A percentile compares a stretch with the other conserved stretches of the same genome.
phyloP scores from a whole-genome alignment of 768 basidiomycete genomes.

The Obba rivulosa region DNA sequence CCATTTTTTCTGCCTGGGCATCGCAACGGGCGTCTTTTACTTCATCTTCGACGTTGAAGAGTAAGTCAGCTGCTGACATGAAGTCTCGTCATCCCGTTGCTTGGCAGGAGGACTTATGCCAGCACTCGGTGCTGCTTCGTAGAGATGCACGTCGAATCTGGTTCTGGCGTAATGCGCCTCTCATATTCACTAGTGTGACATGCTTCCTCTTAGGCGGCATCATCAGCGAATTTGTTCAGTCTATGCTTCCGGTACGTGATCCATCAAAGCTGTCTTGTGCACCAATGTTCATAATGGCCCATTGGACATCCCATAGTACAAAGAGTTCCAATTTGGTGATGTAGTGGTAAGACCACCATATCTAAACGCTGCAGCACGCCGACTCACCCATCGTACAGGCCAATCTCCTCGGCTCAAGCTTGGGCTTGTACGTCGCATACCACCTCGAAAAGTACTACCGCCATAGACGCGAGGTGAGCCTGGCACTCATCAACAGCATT shows the following conservation, averaged over 20 bases:
- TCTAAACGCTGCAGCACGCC: neutral
- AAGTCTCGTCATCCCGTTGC: neutral
- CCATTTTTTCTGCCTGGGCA: conserved; percentile 70
- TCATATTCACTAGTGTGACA: conserved; percentile 62
- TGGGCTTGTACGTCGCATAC: conserved; percentile 64
- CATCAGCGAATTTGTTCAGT: conserved; percentile 78
- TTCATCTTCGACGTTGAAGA: conserved; percentile 87
- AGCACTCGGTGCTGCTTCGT: neutral
- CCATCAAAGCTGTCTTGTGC: no score
- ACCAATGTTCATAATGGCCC: neutral
- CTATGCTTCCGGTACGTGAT: conserved; percentile 57
- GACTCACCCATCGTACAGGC: conserved; percentile 42
- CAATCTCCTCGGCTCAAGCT: conserved; percentile 66
- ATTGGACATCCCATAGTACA: conserved; percentile 39
- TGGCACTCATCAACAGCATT: neutral
- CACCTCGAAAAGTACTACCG: conserved; percentile 74
- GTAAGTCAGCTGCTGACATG: conserved; percentile 37
- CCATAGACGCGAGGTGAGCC: conserved; percentile 65
- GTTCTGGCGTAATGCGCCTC: conserved; percentile 75
- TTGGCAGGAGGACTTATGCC: neutral
- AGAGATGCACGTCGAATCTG: conserved; percentile 79
- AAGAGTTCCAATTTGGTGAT: conserved; percentile 69
- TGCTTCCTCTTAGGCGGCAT: conserved; percentile 81
- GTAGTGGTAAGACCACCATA: conserved; percentile 44
- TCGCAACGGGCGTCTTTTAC: conserved; percentile 79